Evolutionary conservation across 1,284 basidiomycete species (phyloP), one percentile per base, ranked within the genome.

Genomic region (Papiliotrema laurentii): DNA sequence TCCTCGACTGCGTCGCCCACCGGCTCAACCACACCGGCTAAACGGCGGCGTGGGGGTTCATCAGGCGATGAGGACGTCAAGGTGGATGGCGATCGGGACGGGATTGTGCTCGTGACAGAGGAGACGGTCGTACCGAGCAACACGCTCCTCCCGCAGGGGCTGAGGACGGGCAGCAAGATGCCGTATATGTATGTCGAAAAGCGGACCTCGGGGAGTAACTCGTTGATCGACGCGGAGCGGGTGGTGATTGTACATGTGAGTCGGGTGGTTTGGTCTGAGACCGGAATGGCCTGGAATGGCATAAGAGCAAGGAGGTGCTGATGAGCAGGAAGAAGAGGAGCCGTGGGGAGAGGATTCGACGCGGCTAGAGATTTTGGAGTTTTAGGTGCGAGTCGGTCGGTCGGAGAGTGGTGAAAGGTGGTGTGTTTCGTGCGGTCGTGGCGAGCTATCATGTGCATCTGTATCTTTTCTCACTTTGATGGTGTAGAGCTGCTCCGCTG

Each of bases 181-280:
- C 69, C 70, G 5, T 73, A 65, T 45, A 51, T 68, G 3, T 59
- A 54, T 37, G 46, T 60, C 1, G 58, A 66, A 21, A 52, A 53
- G 24, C 22, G 42, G 14, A 50, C 50, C 14, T 45, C 54, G 39
- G 59, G 57, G 19, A 51, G 61, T 19, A 61, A 61, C 5, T 58
- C 65, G 21, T 55, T 74, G 41, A 64, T 74, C 34, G 72, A 74
- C 49, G 57, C 54, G 2, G 66, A 72, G 51, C 54, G 72, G 19
- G 60, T 74, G 31, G 53, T 74, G 0, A 50, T 51, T 9, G 56
- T 71, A 26, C 43, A 52, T 39, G 69, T 71, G 54, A 63, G 67
- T 61, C 19, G 13, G 27, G n/a, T 14, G 19, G 33, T 16, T 5
- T 34, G 14, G 10, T 22, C 38, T 18, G 40, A 39, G 21, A 39